phyloP scores from a whole-genome alignment of 257 asterid species.

The Solanum corneliomulleri region DNA sequence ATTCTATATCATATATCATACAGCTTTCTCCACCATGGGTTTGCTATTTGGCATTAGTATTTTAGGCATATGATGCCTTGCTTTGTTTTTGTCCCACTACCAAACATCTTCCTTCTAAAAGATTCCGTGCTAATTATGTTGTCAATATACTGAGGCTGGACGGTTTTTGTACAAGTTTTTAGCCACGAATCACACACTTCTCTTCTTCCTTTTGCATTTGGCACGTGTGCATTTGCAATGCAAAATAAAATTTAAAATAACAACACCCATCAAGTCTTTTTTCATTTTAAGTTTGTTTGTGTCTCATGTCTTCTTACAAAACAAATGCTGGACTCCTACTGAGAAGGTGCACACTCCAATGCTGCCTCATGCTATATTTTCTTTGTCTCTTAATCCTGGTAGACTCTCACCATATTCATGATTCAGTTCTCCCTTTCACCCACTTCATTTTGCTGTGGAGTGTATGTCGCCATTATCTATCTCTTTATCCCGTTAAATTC shows the following conservation, averaged over 20 bases:
- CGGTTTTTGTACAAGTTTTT: background rate
- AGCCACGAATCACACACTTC: background rate
- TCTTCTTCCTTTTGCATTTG: background rate
- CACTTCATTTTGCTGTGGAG: background rate
- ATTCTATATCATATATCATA: background rate
- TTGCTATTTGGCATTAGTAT: background rate
- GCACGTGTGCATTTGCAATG: background rate
- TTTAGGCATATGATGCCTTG: background rate
- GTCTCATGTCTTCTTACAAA: background rate
- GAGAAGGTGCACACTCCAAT: background rate
- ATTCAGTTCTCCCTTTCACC: background rate
- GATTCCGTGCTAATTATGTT: background rate
- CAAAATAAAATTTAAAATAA: background rate
- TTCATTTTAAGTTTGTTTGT: background rate
- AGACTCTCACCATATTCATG: background rate
- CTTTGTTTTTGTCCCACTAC: background rate
- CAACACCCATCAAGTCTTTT: background rate
- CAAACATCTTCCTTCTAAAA: background rate
- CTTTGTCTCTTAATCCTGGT: background rate
- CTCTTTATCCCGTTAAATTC: background rate
- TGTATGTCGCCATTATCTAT: background rate
- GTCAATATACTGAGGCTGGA: background rate
- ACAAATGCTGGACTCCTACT: background rate
- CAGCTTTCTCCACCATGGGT: background rate
- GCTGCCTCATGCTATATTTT: background rate